phyloP scores from a whole-genome alignment of 73 alveolate genomes.

The Paramecium bursaria region DNA sequence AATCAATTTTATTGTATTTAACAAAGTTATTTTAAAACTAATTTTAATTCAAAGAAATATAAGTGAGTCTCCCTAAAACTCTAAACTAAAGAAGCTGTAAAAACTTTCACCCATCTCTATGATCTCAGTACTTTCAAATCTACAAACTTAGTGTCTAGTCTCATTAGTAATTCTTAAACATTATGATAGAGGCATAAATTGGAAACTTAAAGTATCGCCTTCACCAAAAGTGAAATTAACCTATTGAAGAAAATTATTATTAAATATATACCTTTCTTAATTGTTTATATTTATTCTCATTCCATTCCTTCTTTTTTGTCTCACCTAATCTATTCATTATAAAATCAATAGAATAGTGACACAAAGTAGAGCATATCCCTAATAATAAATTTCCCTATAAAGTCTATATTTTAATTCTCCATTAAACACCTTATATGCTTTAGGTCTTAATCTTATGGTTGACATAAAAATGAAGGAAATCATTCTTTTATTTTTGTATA shows the following conservation, averaged over 20 bases:
- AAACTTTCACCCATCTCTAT: slow-evolving; percentile 55
- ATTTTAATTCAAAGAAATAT: slow-evolving; percentile 11
- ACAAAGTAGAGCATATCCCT: slow-evolving; percentile 51
- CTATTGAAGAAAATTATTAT: no score
- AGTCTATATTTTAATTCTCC: slow-evolving; percentile 43
- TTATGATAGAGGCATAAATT: slow-evolving; percentile 36
- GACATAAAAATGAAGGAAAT: slow-evolving; percentile 54
- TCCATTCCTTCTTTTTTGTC: slow-evolving; percentile 49
- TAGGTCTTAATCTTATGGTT: slow-evolving; percentile 33
- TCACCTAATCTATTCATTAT: slow-evolving; percentile 52
- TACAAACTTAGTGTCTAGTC: slow-evolving; percentile 27
- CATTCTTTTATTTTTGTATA: slow-evolving; percentile 41
- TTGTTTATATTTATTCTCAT: slow-evolving; percentile 41
- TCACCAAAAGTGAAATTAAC: slow-evolving; percentile 39
- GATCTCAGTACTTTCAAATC: slow-evolving; percentile 46
- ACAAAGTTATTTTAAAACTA: no score
- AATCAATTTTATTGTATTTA: no score
- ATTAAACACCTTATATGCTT: neutral
- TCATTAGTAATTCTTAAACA: slow-evolving; percentile 51
- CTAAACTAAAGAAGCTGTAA: slow-evolving; percentile 32
- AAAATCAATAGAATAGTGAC: slow-evolving; percentile 63
- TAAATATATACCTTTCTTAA: no score
- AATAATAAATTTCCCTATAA: slow-evolving; percentile 33
- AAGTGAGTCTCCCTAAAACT: slow-evolving; percentile 24
- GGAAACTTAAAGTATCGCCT: slow-evolving; percentile 34